Percentiles rank a stretch among this genome's conserved stretches.
Conservation (phyloP, 306 rosid species). For the Gillenia trifoliata region DNA sequence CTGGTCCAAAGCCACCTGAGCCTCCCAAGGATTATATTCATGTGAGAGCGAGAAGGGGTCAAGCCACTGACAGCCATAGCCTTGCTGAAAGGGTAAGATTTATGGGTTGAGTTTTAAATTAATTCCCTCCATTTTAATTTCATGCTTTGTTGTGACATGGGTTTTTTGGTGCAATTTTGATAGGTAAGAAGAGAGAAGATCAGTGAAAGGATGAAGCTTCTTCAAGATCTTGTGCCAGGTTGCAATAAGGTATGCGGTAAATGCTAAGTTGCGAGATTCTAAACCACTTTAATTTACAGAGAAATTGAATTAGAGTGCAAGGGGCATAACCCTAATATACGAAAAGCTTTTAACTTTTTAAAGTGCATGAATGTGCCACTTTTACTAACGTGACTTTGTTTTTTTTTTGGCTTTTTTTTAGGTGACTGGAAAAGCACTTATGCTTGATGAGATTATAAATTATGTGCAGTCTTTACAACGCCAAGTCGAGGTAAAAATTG, state of each 20-base stretch:
- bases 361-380: background rate
- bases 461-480: conserved; percentile 97
- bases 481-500: conserved; percentile 74
- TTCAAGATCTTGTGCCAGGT: conserved; percentile 96
- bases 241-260: conserved; percentile 69
- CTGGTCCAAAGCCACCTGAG: conserved; percentile 61
- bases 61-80: conserved; percentile 98
- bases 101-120: background rate
- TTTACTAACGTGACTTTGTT: conserved; percentile 19
- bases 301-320: no score
- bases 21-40: conserved; percentile 91
- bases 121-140: background rate
- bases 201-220: conserved; percentile 94
- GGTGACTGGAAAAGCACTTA: conserved; percentile 97
- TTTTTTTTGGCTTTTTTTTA: conserved; percentile 12
- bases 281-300: background rate
- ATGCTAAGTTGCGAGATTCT: background rate
- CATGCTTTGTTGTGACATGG: conserved; percentile 19
- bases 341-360: background rate
- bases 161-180: background rate
- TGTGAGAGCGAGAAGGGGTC: conserved; percentile 98
- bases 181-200: conserved; percentile 96
- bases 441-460: conserved; percentile 96
- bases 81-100: conserved; percentile 87
- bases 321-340: background rate